phyloP scores from a whole-genome alignment of 495 filamentous ascomycete genomes.

The Mycothermus thermophilus region DNA sequence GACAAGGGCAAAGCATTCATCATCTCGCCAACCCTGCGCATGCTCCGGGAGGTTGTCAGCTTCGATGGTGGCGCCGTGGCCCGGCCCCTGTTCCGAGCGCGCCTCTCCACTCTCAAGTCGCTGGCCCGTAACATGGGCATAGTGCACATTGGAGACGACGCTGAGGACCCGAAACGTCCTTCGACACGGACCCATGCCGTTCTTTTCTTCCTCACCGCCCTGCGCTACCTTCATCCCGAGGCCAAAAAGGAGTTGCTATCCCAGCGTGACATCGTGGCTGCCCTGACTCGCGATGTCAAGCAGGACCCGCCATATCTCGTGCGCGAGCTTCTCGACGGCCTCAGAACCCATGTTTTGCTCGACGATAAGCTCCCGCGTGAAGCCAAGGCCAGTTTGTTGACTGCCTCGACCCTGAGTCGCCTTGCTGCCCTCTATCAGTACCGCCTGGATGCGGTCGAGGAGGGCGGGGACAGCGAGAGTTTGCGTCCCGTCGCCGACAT shows the following conservation, averaged over 20 bases:
- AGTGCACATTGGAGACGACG: slow-evolving; percentile 35
- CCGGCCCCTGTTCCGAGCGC: slow-evolving; percentile 50
- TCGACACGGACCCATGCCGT: slow-evolving; percentile 66
- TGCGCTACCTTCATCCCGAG: slow-evolving; percentile 54
- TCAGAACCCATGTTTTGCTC: slow-evolving; percentile 52
- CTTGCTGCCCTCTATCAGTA: slow-evolving; percentile 63
- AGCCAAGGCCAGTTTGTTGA: slow-evolving; percentile 60
- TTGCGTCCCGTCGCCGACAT: slow-evolving; percentile 46
- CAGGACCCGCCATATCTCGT: slow-evolving; percentile 61
- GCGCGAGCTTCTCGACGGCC: slow-evolving; percentile 47
- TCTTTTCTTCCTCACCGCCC: slow-evolving; percentile 55
- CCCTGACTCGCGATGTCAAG: slow-evolving; percentile 53
- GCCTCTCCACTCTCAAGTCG: slow-evolving; percentile 59
- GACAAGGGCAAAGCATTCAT: slow-evolving; percentile 66
- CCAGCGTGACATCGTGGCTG: slow-evolving; percentile 53
- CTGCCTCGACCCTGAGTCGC: slow-evolving; percentile 50
- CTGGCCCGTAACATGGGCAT: slow-evolving; percentile 48
- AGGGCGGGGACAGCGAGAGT: slow-evolving; percentile 18
- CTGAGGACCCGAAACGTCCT: slow-evolving; percentile 43
- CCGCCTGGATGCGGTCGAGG: slow-evolving; percentile 16
- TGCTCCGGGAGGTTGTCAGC: slow-evolving; percentile 62
- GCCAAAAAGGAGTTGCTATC: slow-evolving; percentile 64
- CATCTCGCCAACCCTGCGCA: slow-evolving; percentile 67
- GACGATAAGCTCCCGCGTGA: slow-evolving; percentile 55
- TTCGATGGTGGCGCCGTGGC: slow-evolving; percentile 74